These are phyloP conservation scores for Arachis stenosperma DNA, from an alignment of 306 rosid species.

Conservation along the genomic window DNA sequence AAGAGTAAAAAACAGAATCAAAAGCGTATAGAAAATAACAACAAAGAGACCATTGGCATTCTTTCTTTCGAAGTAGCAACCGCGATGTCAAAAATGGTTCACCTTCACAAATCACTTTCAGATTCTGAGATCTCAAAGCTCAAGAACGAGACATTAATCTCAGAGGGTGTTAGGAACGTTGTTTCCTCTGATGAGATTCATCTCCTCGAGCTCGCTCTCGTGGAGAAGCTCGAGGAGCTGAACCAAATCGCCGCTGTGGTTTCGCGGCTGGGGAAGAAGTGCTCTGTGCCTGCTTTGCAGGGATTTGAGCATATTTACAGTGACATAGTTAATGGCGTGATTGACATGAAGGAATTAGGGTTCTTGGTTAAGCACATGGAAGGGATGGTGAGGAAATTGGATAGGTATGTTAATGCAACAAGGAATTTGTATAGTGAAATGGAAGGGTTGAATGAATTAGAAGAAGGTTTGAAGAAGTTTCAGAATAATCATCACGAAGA, in stretches of 20 bases:
- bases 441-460: conserved; percentile 86
- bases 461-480: conserved; percentile 83
- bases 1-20: conserved; percentile 49
- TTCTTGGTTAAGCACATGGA: conserved; percentile 93
- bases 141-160: conserved; percentile 70
- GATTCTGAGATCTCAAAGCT: conserved; percentile 86
- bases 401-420: conserved; percentile 77
- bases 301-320: conserved; percentile 90
- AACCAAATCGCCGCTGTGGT: conserved; percentile 72
- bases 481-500: conserved; percentile 90
- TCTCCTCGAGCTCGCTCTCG: conserved; percentile 82
- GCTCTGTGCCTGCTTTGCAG: conserved; percentile 77
- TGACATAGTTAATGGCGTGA: conserved; percentile 71
- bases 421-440: conserved; percentile 73
- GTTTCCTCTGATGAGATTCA: conserved; percentile 64
- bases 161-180: conserved; percentile 68
- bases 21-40: conserved; percentile 31
- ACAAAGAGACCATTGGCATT: conserved; percentile 65
- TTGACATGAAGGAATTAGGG: conserved; percentile 76
- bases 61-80: conserved; percentile 92
- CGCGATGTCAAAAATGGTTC: conserved; percentile 79
- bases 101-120: conserved; percentile 70
- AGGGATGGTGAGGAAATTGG: conserved; percentile 87
- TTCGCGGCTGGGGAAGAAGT: conserved; percentile 80
- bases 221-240: conserved; percentile 84